Base-by-base conservation (phyloP, 495 filamentous ascomycete genomes). In the Penicillium herquei region DNA sequence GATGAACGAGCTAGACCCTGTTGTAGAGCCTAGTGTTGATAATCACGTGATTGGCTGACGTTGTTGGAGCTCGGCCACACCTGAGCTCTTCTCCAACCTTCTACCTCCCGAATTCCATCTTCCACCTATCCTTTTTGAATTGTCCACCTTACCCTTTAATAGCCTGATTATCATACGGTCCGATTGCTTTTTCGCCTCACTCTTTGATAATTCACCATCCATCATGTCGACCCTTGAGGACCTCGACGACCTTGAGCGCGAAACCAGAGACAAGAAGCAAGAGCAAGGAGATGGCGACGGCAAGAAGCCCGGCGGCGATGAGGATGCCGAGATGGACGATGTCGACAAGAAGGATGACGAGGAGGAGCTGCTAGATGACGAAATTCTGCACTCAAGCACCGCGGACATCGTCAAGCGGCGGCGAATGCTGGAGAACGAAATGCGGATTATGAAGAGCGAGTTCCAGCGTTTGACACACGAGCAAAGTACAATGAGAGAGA, bases 391-490 rank as follows among this genome's bases (percentile, higher is more conserved):
- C 67, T 87, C 91, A 42, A 90, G 87, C 79, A 98, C 94, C 76
- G 84, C 88, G 70, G 95, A 98, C 76, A 96, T 98, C 70, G 80
- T 89, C 58, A 95, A 89, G 64, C 83, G 81, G 66, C 84, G 84
- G 77, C 84, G 91, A 64, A 81, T 98, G 66, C 80, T 98, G 62
- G 94, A 98, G 69, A 98, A 98, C 72, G 94, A 98, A 71, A 85
- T 92, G 65, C 84, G 94, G 54, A 96, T 98, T 72, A 98, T 98
- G 94, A 93, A 87, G 82, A 96, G 91, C 83, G 94, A 98, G 74
- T 91, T 83, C 67, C 91, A 96, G 72, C 87, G 94, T 63, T 81
- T 98, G 78, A 87, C 87, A 62, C 94, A 98, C 65, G 94, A 98
- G 76, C 96, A 96, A 78, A 83, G 85, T 50, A 83, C 87, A 55